Conservation (phyloP, 345 rosid genomes). For the Conringia planisiliqua region DNA sequence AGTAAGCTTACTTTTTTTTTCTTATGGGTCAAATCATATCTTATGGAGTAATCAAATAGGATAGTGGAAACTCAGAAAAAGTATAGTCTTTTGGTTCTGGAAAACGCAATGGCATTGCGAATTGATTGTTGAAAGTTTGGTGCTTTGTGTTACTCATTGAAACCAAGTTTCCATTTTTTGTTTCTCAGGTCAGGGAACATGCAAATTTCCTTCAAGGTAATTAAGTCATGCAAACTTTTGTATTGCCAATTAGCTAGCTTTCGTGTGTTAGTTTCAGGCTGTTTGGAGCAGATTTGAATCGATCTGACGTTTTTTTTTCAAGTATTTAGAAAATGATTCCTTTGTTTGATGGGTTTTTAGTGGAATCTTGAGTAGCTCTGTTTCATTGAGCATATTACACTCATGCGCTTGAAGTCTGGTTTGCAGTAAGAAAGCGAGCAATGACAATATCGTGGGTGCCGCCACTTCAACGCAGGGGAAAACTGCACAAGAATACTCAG, state of each 20-base stretch:
- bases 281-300: not conserved
- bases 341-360: not conserved
- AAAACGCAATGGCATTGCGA: not conserved
- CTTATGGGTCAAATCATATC: not conserved
- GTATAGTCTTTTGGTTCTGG: not conserved
- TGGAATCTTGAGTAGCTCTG: not conserved
- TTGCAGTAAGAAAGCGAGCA: slow-evolving; percentile 51
- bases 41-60: not conserved
- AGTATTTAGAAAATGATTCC: not conserved
- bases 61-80: not conserved
- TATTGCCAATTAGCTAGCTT: not conserved
- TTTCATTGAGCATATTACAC: not conserved
- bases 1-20: slow-evolving; percentile 37
- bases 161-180: not conserved
- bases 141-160: not conserved
- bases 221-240: not conserved
- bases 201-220: slow-evolving; percentile 42
- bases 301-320: not conserved
- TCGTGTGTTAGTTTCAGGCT: not conserved
- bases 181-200: slow-evolving; percentile 62
- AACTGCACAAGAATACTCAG: slow-evolving; percentile 41
- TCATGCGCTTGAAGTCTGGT: not conserved
- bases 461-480: slow-evolving; percentile 36
- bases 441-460: slow-evolving; percentile 41
- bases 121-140: not conserved